Base-by-base conservation (phyloP, 139 green algal genomes). In the Chlorella sp. region DNA sequence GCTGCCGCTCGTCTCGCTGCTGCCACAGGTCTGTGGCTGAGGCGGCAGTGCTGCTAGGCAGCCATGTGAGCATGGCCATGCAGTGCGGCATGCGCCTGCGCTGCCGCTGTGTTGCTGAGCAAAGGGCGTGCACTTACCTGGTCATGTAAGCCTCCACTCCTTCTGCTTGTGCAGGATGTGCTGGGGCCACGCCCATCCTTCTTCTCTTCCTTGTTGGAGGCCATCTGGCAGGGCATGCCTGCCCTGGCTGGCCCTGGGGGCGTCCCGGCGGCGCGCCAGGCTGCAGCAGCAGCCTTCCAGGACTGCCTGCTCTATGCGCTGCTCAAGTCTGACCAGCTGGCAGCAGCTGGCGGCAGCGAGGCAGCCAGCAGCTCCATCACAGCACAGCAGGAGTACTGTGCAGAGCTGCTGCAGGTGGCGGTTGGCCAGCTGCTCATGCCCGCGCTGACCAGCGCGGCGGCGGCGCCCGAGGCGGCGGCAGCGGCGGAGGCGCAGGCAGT, bases 1-100 rank as follows among this genome's bases (percentile, higher is more conserved):
- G 78, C 92, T 96, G 85, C 93, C 93, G 11, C 71, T 96, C n/a
- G 17, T 95, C 21, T 44, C 87, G 6, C 60, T 92, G 32, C 74
- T 96, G 79, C 91, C 93, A 34, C 55, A 81, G 82, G 79, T 72
- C 51, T 51, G 44, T 51, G 6, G 44, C 44, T 51, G 44, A 6
- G 44, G 44, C 6, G 6, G 44, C 44, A 51, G 7, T 51, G n/a
- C n/a, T n/a, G n/a, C n/a, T n/a, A n/a, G n/a, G n/a, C n/a, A n/a
- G n/a, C n/a, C n/a, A n/a, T n/a, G n/a, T n/a, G n/a, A n/a, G n/a
- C n/a, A n/a, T n/a, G n/a, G n/a, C n/a, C n/a, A n/a, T n/a, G n/a
- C n/a, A n/a, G n/a, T n/a, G n/a, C n/a, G n/a, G n/a, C n/a, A n/a
- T n/a, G n/a, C n/a, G n/a, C n/a, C n/a, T n/a, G n/a, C n/a, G n/a